Percentiles rank a stretch among this genome's conserved stretches.
phyloP scores from a whole-genome alignment of 2,329 filamentous ascomycete species.

The Elsinoe ampelina region DNA sequence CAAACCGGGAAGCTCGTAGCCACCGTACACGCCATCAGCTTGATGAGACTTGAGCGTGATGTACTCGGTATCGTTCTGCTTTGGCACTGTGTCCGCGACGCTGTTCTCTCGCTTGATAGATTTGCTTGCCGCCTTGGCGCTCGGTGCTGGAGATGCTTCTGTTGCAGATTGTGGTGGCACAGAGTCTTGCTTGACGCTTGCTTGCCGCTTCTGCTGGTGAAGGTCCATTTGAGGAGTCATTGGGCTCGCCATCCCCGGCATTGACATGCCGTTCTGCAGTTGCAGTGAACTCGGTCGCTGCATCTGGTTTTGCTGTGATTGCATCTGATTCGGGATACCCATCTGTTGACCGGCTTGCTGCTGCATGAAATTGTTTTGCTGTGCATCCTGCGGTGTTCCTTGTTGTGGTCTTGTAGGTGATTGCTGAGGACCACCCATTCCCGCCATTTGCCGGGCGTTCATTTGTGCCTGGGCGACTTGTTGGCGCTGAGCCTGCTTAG shows the following conservation, averaged over 20 bases:
- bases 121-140: slow-evolving; percentile 11
- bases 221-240: slow-evolving; percentile 35
- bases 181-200: slow-evolving; percentile 16
- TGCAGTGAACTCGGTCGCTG: slow-evolving; percentile 23
- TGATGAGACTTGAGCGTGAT: slow-evolving; percentile 17
- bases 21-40: slow-evolving; percentile 44
- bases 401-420: slow-evolving; percentile 24
- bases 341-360: slow-evolving; percentile 21
- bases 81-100: background rate
- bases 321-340: slow-evolving; percentile 8
- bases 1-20: slow-evolving; percentile 59
- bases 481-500: slow-evolving; percentile 37
- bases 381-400: slow-evolving; percentile 11
- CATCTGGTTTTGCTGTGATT: slow-evolving; percentile 10
- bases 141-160: slow-evolving; percentile 14
- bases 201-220: slow-evolving; percentile 25
- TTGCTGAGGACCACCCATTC: slow-evolving; percentile 24
- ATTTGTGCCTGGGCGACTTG: slow-evolving; percentile 23
- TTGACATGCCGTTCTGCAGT: slow-evolving; percentile 35
- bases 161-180: slow-evolving; percentile 12
- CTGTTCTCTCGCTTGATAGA: slow-evolving; percentile 16
- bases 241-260: background rate
- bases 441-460: slow-evolving; percentile 34
- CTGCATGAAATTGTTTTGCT: slow-evolving; percentile 20
- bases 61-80: slow-evolving; percentile 14